These are phyloP conservation scores for Crucibulum laeve DNA, from an alignment of 768 basidiomycete species.

Conservation along the genomic window DNA sequence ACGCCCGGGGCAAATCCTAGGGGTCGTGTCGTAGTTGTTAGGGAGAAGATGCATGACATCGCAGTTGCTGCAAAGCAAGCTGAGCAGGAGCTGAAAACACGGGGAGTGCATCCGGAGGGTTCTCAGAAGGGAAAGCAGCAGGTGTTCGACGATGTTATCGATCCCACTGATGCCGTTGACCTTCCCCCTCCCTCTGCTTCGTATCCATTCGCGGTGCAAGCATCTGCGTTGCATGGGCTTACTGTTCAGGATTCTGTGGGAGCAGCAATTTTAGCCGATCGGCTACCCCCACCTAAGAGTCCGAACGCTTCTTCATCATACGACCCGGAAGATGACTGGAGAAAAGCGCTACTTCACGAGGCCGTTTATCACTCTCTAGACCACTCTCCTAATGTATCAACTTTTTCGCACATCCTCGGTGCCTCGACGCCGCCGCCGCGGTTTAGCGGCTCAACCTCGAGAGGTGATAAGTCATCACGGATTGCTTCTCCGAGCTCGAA, in stretches of 20 bases:
- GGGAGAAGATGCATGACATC: slow-evolving; percentile 76
- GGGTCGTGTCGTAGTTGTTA: slow-evolving; percentile 75
- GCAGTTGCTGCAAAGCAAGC: slow-evolving; percentile 68
- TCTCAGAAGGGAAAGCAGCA: slow-evolving; percentile 32
- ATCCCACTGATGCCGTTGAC: slow-evolving; percentile 83
- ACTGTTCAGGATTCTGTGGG: slow-evolving; percentile 73
- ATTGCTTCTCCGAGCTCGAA: slow-evolving; percentile 16
- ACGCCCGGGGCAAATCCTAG: slow-evolving; percentile 22
- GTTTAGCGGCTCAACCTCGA: slow-evolving; percentile 9
- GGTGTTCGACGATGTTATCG: slow-evolving; percentile 57
- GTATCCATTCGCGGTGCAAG: slow-evolving; percentile 72
- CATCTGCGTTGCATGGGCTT: slow-evolving; percentile 68
- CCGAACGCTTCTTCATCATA: slow-evolving; percentile 51
- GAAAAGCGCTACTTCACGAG: slow-evolving; percentile 69
- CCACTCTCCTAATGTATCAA: slow-evolving; percentile 42
- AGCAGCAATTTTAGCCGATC: slow-evolving; percentile 71
- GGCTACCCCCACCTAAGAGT: slow-evolving; percentile 60
- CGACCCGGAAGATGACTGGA: slow-evolving; percentile 66
- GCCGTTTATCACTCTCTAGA: slow-evolving; percentile 77
- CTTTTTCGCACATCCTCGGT: slow-evolving; percentile 36
- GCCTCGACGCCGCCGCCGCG: slow-evolving; percentile 35
- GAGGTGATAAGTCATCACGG: slow-evolving; percentile 11
- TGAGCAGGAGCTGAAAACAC: slow-evolving; percentile 64
- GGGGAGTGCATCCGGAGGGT: slow-evolving; percentile 41
- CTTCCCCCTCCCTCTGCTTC: slow-evolving; percentile 64